Evolutionary conservation across 2,329 filamentous ascomycete genomes (phyloP), one percentile per base, ranked within the genome.

Genomic region (Claviceps maximensis): DNA sequence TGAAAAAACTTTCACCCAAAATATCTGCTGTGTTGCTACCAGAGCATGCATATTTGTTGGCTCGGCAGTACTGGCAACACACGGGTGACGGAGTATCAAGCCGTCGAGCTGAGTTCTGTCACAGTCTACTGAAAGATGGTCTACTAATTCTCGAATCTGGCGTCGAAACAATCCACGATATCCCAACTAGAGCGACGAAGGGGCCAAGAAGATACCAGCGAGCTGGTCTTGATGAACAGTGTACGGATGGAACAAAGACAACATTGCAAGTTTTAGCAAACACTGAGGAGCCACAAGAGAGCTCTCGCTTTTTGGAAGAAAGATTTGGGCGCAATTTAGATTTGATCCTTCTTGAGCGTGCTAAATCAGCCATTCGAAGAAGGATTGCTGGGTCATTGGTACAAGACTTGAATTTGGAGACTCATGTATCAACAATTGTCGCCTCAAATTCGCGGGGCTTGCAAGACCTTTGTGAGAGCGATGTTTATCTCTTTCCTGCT

Each of bases 21-120:
- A 71, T 90, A 23, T 86, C 79, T 1, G 83, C 82, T 25, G 82
- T 95, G 3, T 65, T 97, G 44, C 89, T 85, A 60, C 80, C 83
- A 0, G 73, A 77, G 47, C 78, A 82, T 13, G 70, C 81, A 19
- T 90, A 84, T 60, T 70, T 80, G 4, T 68, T 86, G 55, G 87
- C 89, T n/a, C 97, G 96, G 67, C 80, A 89, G 62, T 96, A 95
- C 63, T 98, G 93, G 93, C 93, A 97, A 67, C 93, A 98, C 67
- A 86, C 87, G 0, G 93, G 93, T 21, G 90, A 95, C 56, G 93
- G 93, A 17, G 77, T 95, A 15, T 96, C 90, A 0, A 96, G 90
- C 65, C 83, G 93, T 49, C 81, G 89, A 42, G 90, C 89, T 36
- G 91, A 96, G 65, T 96, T 95, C 67, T 95, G 87, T 64, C 82